A percentile compares a stretch with the other conserved stretches of the same genome.
phyloP scores from a whole-genome alignment of 257 asterid genomes.

The Ballota nigra region DNA sequence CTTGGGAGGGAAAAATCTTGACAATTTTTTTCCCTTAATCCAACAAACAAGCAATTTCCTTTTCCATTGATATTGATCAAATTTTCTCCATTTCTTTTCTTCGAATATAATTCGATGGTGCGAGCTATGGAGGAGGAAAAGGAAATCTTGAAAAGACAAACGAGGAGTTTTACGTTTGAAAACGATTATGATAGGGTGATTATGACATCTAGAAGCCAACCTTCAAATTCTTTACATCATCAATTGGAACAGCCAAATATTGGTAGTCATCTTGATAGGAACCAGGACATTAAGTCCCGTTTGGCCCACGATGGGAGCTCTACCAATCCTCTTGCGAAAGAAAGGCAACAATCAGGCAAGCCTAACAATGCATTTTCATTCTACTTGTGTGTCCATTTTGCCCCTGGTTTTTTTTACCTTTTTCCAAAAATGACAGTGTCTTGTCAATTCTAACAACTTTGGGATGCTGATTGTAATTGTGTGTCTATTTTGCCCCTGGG shows the following conservation, averaged over 20 bases:
- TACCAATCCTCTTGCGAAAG: slow-evolving; percentile 16
- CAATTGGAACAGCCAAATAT: slow-evolving; percentile 3
- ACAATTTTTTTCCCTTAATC: not conserved
- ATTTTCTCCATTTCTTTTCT: not conserved
- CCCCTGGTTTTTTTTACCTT: too few species aligned
- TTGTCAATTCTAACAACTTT: too few species aligned
- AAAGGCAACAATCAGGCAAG: slow-evolving; percentile 36
- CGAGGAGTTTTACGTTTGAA: slow-evolving; percentile 30
- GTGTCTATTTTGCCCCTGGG: too few species aligned
- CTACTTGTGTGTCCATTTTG: too few species aligned
- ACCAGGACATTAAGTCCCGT: slow-evolving; percentile 25
- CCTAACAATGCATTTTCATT: not conserved
- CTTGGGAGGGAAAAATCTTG: not conserved
- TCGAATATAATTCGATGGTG: slow-evolving; percentile 37
- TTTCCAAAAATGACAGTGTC: too few species aligned
- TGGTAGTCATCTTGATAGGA: slow-evolving; percentile 13
- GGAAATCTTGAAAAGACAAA: slow-evolving; percentile 34
- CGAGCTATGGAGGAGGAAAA: slow-evolving; percentile 55
- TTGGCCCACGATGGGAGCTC: slow-evolving; percentile 22
- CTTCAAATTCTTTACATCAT: slow-evolving; percentile 22
- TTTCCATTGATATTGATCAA: not conserved
- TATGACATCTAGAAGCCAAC: slow-evolving; percentile 37
- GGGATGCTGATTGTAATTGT: too few species aligned
- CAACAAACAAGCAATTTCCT: not conserved
- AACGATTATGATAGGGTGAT: slow-evolving; percentile 26